Evolutionary conservation across 225 moss, liverwort and hornwort genomes (phyloP).

Genomic region (Climacium dendroides): DNA sequence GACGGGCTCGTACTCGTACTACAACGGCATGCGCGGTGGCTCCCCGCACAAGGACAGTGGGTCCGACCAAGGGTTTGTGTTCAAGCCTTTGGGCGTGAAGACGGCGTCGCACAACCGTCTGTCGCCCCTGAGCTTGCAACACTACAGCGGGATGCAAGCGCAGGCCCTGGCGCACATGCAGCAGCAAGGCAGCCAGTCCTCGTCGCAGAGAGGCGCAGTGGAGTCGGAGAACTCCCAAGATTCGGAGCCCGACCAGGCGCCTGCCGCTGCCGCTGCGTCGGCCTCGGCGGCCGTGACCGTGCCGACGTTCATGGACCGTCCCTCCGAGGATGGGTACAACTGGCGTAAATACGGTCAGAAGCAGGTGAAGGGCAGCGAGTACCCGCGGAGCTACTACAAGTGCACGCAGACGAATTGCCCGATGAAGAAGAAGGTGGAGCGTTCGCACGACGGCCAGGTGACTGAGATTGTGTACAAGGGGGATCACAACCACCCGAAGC

Average conservation of each 20-base stretch:
- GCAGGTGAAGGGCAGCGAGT: conserved; percentile 96
- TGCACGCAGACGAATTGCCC: conserved; percentile 81
- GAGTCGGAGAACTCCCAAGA: conserved; percentile 44
- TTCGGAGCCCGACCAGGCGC: conserved; percentile 44
- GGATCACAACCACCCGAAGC: conserved; percentile 89
- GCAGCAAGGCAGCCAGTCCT: conserved; percentile 10
- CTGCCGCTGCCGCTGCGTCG: neutral
- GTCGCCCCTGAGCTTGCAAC: conserved; percentile 49
- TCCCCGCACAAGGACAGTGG: conserved; percentile 15
- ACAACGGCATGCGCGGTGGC: conserved; percentile 1
- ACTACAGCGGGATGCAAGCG: conserved; percentile 24
- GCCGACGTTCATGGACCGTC: conserved; percentile 50
- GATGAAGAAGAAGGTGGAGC: conserved; percentile 99
- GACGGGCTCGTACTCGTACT: conserved; percentile 57
- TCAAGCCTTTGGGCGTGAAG: conserved; percentile 57
- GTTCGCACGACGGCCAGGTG: conserved; percentile 90
- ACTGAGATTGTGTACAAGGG: conserved; percentile 98
- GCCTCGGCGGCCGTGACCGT: conserved; percentile 1
- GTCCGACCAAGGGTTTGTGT: conserved; percentile 50
- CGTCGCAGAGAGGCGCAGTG: neutral
- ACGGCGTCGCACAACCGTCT: conserved; percentile 44
- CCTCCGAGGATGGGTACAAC: conserved; percentile 90
- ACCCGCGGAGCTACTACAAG: conserved; percentile 90
- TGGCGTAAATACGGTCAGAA: conserved; percentile 96
- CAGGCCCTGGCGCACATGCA: conserved; percentile 22